Base-by-base conservation (phyloP, 495 filamentous ascomycete species). In the Bryoglossum gracile region DNA sequence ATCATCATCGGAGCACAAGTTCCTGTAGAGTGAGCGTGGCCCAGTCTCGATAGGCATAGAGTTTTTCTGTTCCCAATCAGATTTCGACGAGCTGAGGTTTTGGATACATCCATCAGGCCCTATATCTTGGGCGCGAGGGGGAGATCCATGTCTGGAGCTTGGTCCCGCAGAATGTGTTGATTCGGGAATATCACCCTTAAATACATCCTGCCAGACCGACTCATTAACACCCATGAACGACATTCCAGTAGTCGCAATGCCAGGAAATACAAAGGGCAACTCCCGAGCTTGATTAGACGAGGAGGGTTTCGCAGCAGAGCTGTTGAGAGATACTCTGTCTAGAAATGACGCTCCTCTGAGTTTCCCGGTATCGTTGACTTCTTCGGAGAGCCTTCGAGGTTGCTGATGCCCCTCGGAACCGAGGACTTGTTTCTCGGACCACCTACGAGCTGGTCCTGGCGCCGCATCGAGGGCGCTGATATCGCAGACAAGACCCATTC, bases 1-100 rank as follows among this genome's bases (percentile, higher is more conserved):
- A 49, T 86, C 78, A 46, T 85, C 75, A 8, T 74, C 68, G 1
- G 75, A 80, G 60, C 84, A 85, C 35, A 89, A 50, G 47, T 83
- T 72, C 19, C 72, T 67, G 51, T 80, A 80, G 55, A 72, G 69
- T 57, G 50, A 73, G 52, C 30, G 63, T 54, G 50, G 65, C 13
- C 59, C 46, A 14, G 42, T 58, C 40, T 63, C 59, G n/a, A 56
- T 60, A 10, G 58, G 52, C 50, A 64, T 59, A 1, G 35, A 24
- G 9, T 19, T 30, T 2, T 8, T 22, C 6, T 21, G 10, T 8
- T 32, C 44, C 22, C 10, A 0, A 18, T 9, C 10, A 39, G 28
- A 39, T 16, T 32, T 24, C 28, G 26, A 13, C 6, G 39, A 48
- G 39, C n/a, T 25, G n/a, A n/a, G n/a, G n/a, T n/a, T n/a, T 11